Evolutionary conservation across 768 basidiomycete species (phyloP).

Genomic region (Mycena pura): DNA sequence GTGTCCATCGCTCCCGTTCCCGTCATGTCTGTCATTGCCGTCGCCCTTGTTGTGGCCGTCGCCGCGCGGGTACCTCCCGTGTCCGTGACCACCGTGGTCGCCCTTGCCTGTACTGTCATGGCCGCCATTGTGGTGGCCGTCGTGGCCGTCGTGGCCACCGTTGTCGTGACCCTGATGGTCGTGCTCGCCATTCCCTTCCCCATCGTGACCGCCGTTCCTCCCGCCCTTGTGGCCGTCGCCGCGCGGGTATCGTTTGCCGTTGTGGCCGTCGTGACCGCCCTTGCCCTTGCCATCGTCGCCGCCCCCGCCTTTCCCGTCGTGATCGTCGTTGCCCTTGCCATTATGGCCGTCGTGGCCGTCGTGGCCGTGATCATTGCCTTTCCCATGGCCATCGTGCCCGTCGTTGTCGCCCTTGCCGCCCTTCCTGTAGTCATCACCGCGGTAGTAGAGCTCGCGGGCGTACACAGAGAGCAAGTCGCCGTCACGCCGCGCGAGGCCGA

Average conservation of each 20-base stretch:
- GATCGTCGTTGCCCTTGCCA: background rate
- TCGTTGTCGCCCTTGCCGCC: background rate
- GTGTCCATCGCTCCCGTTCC: background rate
- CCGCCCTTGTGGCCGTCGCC: background rate
- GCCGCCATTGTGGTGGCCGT: background rate
- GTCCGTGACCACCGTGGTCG: background rate
- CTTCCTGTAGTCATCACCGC: background rate
- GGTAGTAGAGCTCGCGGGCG: background rate
- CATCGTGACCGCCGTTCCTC: background rate
- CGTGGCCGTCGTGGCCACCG: background rate
- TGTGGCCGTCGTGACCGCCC: background rate
- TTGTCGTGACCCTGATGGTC: background rate
- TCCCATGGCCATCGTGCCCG: no score
- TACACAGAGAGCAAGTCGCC: background rate
- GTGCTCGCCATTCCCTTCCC: background rate
- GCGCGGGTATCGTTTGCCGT: background rate
- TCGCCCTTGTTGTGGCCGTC: background rate
- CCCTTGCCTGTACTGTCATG: background rate
- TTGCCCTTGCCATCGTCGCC: background rate
- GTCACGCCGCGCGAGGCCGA: background rate
- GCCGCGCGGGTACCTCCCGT: background rate
- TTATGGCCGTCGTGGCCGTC: background rate
- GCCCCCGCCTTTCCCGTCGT: background rate
- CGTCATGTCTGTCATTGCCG: background rate
- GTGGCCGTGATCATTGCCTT: background rate